phyloP scores from a whole-genome alignment of 2,329 filamentous ascomycete genomes.

The Venturia pyrina region DNA sequence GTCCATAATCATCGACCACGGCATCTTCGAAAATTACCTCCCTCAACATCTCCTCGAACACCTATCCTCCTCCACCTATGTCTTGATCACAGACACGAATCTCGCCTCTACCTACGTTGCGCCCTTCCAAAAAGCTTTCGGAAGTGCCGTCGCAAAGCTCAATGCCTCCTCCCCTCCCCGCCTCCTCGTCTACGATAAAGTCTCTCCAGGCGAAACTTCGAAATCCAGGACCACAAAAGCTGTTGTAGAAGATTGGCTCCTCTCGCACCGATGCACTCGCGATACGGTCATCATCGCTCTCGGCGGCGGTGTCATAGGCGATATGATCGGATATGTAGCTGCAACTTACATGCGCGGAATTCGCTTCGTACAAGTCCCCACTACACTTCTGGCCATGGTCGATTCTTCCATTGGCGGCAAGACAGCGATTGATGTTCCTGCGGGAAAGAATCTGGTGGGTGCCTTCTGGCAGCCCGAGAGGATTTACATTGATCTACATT shows the following conservation, averaged over 20 bases:
- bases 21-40: slow-evolving; percentile 76
- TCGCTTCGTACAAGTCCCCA: slow-evolving; percentile 92
- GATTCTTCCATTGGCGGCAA: slow-evolving; percentile 98
- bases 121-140: slow-evolving; percentile 60
- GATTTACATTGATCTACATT: slow-evolving; percentile 88
- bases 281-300: slow-evolving; percentile 93
- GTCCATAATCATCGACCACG: slow-evolving; percentile 84
- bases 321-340: slow-evolving; percentile 95
- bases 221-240: slow-evolving; percentile 91
- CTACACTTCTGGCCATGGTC: slow-evolving; percentile 91
- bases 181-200: slow-evolving; percentile 76
- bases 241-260: slow-evolving; percentile 95
- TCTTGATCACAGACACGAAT: slow-evolving; percentile 95
- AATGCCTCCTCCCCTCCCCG: slow-evolving; percentile 40
- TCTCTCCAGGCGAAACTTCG: slow-evolving; percentile 84
- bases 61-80: slow-evolving; percentile 78
- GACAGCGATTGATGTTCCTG: slow-evolving; percentile 91
- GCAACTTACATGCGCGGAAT: slow-evolving; percentile 98
- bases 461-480: slow-evolving; percentile 93
- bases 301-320: slow-evolving; percentile 92
- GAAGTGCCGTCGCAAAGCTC: slow-evolving; percentile 35
- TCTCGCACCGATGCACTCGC: slow-evolving; percentile 81
- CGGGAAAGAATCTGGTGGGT: slow-evolving; percentile 92
- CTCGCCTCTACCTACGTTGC: slow-evolving; percentile 71
- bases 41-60: slow-evolving; percentile 69